Evolutionary conservation across 441 rosid species (phyloP).

Genomic region (Mallotus japonicus): DNA sequence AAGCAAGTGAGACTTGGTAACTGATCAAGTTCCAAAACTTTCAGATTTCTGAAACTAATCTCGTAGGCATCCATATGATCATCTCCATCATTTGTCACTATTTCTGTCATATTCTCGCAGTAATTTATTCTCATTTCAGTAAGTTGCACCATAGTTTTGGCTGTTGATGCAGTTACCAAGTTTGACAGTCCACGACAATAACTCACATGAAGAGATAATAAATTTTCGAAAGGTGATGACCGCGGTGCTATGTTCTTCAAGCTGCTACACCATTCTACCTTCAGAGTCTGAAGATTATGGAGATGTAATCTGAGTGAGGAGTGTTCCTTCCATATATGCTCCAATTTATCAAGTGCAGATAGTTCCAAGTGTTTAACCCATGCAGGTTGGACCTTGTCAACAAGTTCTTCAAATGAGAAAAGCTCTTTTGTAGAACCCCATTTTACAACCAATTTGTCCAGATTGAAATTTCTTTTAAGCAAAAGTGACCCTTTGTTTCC

Average conservation of each 20-base stretch:
- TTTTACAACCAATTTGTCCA: not conserved
- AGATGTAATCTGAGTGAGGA: not conserved
- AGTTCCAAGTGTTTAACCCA: not conserved
- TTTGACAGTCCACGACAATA: too few species aligned
- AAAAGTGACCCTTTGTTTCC: not conserved
- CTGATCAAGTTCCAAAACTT: not conserved
- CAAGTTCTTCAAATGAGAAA: not conserved
- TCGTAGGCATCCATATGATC: not conserved
- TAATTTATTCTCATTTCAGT: not conserved
- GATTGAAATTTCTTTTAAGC: not conserved
- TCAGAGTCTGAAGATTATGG: too few species aligned
- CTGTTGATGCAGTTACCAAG: not conserved
- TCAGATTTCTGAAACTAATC: not conserved
- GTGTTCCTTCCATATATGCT: not conserved
- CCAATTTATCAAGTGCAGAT: not conserved
- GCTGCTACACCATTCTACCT: too few species aligned
- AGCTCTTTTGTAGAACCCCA: not conserved
- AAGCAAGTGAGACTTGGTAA: not conserved
- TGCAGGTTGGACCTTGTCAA: too few species aligned
- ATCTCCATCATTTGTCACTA: not conserved
- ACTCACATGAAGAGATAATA: too few species aligned
- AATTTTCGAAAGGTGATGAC: too few species aligned
- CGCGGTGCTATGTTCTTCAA: too few species aligned
- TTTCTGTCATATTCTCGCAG: conserved; percentile 1
- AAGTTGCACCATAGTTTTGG: conserved; percentile 19